These are phyloP conservation scores for Podaxis sp. DNA, from an alignment of 768 basidiomycete genomes.

Conservation along the genomic window DNA sequence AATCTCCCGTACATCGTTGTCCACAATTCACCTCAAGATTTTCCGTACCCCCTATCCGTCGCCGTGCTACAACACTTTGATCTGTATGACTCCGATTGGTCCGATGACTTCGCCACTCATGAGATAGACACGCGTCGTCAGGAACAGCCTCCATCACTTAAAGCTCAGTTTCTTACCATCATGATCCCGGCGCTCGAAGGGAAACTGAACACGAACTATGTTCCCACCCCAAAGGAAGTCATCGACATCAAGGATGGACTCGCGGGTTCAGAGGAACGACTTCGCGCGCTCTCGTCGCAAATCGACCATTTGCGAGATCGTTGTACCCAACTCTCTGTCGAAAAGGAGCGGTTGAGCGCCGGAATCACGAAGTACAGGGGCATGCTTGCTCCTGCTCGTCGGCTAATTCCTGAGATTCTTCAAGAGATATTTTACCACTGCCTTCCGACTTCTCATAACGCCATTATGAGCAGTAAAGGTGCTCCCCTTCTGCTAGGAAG, in stretches of 20 bases:
- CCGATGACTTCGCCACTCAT: slow-evolving; percentile 3
- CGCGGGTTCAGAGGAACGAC: background rate
- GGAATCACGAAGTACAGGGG: background rate
- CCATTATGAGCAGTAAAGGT: slow-evolving; percentile 15
- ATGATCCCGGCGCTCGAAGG: slow-evolving; percentile 6
- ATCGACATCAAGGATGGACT: background rate
- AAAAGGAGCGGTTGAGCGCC: background rate
- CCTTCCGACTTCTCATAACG: slow-evolving; percentile 20
- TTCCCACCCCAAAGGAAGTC: slow-evolving; percentile 6
- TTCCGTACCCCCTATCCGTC: background rate
- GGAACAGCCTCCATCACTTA: slow-evolving; percentile 1
- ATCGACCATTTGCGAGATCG: background rate
- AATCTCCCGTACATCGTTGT: background rate
- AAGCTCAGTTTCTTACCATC: slow-evolving; percentile 1
- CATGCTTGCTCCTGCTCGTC: slow-evolving; percentile 19
- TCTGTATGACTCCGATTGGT: slow-evolving; percentile 4
- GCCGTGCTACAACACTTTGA: background rate
- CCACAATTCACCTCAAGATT: background rate
- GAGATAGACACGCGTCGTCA: slow-evolving; percentile 1
- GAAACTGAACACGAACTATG: slow-evolving; percentile 14
- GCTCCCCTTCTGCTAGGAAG: slow-evolving; percentile 23
- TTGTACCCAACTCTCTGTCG: background rate
- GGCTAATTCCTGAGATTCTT: slow-evolving; percentile 20
- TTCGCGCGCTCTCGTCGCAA: background rate
- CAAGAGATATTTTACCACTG: slow-evolving; percentile 23